Conservation (phyloP, 139 green algal species). For the Closterium sp. region DNA sequence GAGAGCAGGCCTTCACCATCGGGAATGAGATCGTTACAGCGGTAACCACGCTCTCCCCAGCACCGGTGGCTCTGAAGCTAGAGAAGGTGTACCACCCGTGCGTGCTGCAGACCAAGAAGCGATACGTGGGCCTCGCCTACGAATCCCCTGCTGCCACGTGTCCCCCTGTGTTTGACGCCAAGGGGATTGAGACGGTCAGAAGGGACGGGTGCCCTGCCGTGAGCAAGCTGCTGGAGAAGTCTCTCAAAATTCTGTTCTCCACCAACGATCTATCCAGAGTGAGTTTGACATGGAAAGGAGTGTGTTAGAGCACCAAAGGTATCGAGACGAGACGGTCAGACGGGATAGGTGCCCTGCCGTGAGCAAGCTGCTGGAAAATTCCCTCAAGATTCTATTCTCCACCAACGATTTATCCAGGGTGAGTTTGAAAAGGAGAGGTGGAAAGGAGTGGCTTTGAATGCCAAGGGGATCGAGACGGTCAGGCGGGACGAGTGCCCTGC, state of each 20-base stretch:
- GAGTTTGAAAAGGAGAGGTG: too few relatives aligned
- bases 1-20: constrained; percentile 77
- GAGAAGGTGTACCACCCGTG: constrained; percentile 97
- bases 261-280: background rate
- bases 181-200: constrained; percentile 94
- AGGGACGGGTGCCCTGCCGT: constrained; percentile 89
- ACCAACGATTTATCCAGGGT: too few relatives aligned
- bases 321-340: too few relatives aligned
- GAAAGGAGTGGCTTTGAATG: too few relatives aligned
- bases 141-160: constrained; percentile 68
- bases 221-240: constrained; percentile 82
- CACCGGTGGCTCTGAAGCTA: constrained; percentile 87
- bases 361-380: too few relatives aligned
- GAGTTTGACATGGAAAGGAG: too few relatives aligned
- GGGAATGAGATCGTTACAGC: constrained; percentile 81
- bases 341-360: too few relatives aligned
- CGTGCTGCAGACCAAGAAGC: constrained; percentile 95
- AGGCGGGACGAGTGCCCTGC: constrained; percentile 8
- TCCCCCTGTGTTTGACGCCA: constrained; percentile 71
- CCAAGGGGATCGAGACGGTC: too few relatives aligned
- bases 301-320: too few relatives aligned
- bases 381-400: too few relatives aligned
- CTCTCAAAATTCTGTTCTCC: constrained; percentile 79
- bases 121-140: constrained; percentile 91
- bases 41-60: constrained; percentile 84